phyloP scores from a whole-genome alignment of 176 grass and related monocot genomes.

The Aechmea fasciata region DNA sequence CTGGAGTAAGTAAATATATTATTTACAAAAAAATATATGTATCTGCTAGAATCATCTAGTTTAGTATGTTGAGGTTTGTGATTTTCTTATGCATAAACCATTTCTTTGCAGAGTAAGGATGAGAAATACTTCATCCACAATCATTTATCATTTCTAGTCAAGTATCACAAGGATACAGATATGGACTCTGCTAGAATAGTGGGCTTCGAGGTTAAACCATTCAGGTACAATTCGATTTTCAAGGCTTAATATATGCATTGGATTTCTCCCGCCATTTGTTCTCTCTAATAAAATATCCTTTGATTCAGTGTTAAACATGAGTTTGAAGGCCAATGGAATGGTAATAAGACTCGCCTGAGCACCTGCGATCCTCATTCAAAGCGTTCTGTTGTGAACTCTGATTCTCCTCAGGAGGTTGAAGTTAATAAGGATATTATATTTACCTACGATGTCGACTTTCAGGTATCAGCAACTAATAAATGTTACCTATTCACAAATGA shows the following conservation, averaged over 20 bases:
- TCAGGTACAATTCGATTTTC: constrained; percentile 34
- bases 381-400: constrained; percentile 48
- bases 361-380: constrained; percentile 84
- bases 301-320: constrained; percentile 72
- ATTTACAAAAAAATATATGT: background rate
- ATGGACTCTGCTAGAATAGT: constrained; percentile 70
- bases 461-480: constrained; percentile 27
- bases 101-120: constrained; percentile 58
- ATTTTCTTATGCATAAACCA: background rate
- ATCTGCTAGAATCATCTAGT: constrained; percentile 3
- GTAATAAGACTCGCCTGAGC: constrained; percentile 54
- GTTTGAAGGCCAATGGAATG: constrained; percentile 65
- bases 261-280: constrained; percentile 7
- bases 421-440: constrained; percentile 75
- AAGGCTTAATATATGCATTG: constrained; percentile 5
- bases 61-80: background rate
- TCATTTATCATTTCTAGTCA: constrained; percentile 71
- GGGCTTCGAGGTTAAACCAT: constrained; percentile 77
- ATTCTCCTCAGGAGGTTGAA: constrained; percentile 75
- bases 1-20: constrained; percentile 42
- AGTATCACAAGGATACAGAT: constrained; percentile 71
- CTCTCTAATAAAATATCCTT: constrained; percentile 10
- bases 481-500: constrained; percentile 1
- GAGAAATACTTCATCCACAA: constrained; percentile 87
- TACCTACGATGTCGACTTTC: constrained; percentile 68